Percentiles rank a stretch among this genome's conserved stretches.
phyloP scores from a whole-genome alignment of 768 basidiomycete genomes.

The Phlebiopsis gigantea region DNA sequence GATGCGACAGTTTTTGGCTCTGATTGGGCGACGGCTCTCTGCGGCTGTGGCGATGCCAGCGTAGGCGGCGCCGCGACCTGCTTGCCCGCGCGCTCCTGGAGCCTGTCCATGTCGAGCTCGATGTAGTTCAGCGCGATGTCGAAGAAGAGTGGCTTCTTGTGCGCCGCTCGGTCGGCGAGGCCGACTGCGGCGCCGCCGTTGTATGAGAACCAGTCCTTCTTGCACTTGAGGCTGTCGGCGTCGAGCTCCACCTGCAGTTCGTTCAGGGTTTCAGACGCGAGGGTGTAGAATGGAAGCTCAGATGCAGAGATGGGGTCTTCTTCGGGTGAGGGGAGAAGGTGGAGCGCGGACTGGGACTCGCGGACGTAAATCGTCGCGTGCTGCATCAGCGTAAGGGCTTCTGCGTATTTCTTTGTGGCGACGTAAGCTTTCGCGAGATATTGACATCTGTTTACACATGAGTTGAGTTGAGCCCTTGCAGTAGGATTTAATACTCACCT shows the following conservation, averaged over 20 bases:
- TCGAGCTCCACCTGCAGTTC: conserved; percentile 48
- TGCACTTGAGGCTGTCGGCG: conserved; percentile 44
- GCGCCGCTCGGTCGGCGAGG: conserved; percentile 35
- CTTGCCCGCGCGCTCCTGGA: conserved; percentile 70
- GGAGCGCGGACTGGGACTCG: conserved; percentile 54
- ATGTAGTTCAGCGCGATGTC: conserved; percentile 93
- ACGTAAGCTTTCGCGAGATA: conserved; percentile 76
- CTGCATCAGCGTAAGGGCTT: conserved; percentile 66
- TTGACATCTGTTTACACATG: conserved; percentile 44
- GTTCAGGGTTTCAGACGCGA: conserved; percentile 38
- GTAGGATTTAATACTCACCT: conserved; percentile 38
- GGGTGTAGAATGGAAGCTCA: conserved; percentile 53
- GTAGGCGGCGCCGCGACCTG: conserved; percentile 25
- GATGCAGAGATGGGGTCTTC: conserved; percentile 31
- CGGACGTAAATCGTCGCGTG: conserved; percentile 71
- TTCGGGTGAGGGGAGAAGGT: conserved; percentile 16
- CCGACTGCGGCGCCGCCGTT: conserved; percentile 57
- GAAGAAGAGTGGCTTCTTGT: conserved; percentile 88
- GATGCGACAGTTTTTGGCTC: conserved; percentile 43
- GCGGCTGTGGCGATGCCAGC: conserved; percentile 16
- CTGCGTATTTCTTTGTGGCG: conserved; percentile 62
- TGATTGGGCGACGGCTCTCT: conserved; percentile 16
- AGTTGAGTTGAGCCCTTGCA: not conserved
- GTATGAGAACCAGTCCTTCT: conserved; percentile 73
- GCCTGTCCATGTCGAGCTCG: conserved; percentile 74